Conservation (phyloP, 768 basidiomycete species). For the Vishniacozyma victoriae region DNA sequence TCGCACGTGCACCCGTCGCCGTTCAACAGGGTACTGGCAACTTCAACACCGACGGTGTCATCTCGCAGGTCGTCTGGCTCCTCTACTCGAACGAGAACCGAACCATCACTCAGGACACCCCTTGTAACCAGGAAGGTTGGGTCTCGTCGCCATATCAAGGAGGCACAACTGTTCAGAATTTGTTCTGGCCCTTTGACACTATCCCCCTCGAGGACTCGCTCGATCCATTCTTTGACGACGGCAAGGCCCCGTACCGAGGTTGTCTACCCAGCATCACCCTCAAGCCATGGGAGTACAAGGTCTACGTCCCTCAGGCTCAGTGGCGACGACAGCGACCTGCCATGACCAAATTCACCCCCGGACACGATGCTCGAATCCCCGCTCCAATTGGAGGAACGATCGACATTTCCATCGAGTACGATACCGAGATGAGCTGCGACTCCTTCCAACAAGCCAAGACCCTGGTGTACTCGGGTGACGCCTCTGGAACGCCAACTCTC, state of each 20-base stretch:
- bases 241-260: conserved; percentile 62
- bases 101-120: conserved; percentile 60
- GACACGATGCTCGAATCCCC: conserved; percentile 73
- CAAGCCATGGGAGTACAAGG: conserved; percentile 73
- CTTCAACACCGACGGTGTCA: conserved; percentile 53
- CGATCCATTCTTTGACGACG: conserved; percentile 59
- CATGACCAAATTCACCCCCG: conserved; percentile 73
- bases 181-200: conserved; percentile 77
- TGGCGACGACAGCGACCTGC: conserved; percentile 70
- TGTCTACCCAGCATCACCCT: conserved; percentile 65
- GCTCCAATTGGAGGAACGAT: conserved; percentile 52
- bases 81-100: conserved; percentile 78
- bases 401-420: conserved; percentile 73
- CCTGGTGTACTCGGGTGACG: conserved; percentile 66
- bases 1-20: conserved; percentile 60
- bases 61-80: conserved; percentile 70
- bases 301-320: conserved; percentile 60
- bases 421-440: conserved; percentile 65
- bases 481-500: conserved; percentile 58
- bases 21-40: conserved; percentile 52
- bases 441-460: conserved; percentile 61
- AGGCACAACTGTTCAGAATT: conserved; percentile 61
- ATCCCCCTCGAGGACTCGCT: conserved; percentile 64
- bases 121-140: conserved; percentile 59
- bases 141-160: conserved; percentile 71